Percentiles rank a stretch among this genome's conserved stretches.
Evolutionary conservation across 202 grass and related monocot genomes (phyloP).

Genomic region (Brachypodium distachyon): DNA sequence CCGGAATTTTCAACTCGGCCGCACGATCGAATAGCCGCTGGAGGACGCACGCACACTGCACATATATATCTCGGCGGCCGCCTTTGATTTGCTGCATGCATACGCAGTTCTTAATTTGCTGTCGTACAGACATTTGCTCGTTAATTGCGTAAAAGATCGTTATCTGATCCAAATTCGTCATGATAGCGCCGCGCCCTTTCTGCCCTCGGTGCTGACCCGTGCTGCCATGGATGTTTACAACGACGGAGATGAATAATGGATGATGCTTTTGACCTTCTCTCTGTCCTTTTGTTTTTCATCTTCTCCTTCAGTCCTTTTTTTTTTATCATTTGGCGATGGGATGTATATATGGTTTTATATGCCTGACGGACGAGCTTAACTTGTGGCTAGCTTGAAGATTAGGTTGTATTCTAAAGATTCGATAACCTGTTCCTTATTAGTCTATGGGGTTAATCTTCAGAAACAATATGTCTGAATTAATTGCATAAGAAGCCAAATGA

Average conservation of each 20-base stretch:
- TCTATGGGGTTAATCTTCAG: not conserved
- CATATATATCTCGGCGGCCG: not conserved
- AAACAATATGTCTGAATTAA: not conserved
- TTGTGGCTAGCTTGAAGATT: not conserved
- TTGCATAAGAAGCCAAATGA: not conserved
- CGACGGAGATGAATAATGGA: no score
- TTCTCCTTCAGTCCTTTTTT: not conserved
- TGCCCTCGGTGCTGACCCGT: not conserved
- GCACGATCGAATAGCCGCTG: not conserved
- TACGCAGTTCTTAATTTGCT: not conserved
- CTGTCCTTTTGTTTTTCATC: not conserved
- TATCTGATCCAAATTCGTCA: slow-evolving; percentile 2
- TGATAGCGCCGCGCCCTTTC: not conserved
- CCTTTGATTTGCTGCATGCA: not conserved
- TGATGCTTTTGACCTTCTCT: not conserved
- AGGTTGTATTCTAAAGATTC: not conserved
- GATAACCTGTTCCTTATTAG: not conserved
- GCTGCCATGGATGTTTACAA: not conserved
- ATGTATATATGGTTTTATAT: not conserved
- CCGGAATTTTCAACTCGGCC: slow-evolving; percentile 14
- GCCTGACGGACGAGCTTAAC: not conserved
- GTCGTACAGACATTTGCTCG: not conserved
- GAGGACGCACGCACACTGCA: slow-evolving; percentile 13
- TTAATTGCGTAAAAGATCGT: not conserved
- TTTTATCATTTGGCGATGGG: not conserved